Conservation (phyloP, 495 filamentous ascomycete genomes). For the Bacidia rubella region DNA sequence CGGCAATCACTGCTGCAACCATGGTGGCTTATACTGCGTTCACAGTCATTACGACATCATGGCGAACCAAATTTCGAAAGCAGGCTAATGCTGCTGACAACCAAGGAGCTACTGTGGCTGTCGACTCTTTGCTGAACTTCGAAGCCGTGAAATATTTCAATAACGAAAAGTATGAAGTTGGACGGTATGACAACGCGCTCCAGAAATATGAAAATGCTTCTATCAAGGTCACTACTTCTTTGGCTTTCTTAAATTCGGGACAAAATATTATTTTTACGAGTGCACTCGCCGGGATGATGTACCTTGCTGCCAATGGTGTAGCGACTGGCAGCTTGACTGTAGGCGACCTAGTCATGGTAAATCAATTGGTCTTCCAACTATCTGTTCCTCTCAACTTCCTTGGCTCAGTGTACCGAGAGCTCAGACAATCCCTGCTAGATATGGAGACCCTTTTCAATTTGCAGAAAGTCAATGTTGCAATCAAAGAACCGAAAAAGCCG, state of each 20-base stretch:
- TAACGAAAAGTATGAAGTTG: conserved; percentile 88
- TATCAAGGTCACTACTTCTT: conserved; percentile 89
- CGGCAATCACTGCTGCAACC: conserved; percentile 75
- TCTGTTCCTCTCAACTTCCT: conserved; percentile 94
- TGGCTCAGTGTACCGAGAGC: conserved; percentile 87
- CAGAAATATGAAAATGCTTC: conserved; percentile 80
- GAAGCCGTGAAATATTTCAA: conserved; percentile 99
- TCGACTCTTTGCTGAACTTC: conserved; percentile 95
- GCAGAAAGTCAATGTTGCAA: conserved; percentile 90
- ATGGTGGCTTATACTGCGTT: conserved; percentile 92
- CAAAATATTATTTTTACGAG: conserved; percentile 96
- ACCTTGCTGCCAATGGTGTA: conserved; percentile 78
- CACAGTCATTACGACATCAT: conserved; percentile 88
- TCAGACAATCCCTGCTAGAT: conserved; percentile 84
- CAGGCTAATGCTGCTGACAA: conserved; percentile 95
- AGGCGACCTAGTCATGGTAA: conserved; percentile 97
- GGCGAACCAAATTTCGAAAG: conserved; percentile 91
- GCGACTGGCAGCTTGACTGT: conserved; percentile 69
- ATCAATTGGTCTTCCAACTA: conserved; percentile 96
- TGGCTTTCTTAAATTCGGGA: conserved; percentile 91
- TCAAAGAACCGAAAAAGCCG: conserved; percentile 63
- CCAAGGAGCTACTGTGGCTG: conserved; percentile 83
- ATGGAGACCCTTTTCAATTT: conserved; percentile 99
- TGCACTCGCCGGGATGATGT: conserved; percentile 97
- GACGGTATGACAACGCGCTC: conserved; percentile 77